Base-by-base conservation (phyloP, 305 asterid genomes). In the Withania somnifera region DNA sequence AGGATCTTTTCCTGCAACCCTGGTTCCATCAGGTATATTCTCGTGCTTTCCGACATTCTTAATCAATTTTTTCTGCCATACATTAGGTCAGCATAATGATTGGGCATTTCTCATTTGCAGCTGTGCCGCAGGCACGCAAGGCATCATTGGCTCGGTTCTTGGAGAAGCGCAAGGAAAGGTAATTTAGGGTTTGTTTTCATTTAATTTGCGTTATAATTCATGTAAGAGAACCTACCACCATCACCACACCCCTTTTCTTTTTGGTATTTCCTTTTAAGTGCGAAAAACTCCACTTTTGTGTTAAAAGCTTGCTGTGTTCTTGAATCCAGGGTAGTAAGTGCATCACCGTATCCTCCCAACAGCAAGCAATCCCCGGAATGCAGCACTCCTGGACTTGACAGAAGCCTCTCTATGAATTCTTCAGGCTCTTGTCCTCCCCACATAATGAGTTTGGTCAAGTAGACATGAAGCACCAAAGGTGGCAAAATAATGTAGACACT, bases 151-250 rank as follows among this genome's bases (percentile, higher is more conserved):
- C 94, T 83, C 93, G 97, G 56, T 94, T 94, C 82, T 82, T 94
- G 79, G 98, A 93, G 93, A 94, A 92, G 90, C 97, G 97, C 82
- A 93, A 92, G 85, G 98, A 92, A 64, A 94, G 97, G 98, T 94
- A 88, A 82, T 57, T n/a, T 63, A 11, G 51, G 3, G 66, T n/a
- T 78, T 34, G 19, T 58, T 52, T 66, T 45, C 47, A 68, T 73
- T 61, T n/a, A 13, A n/a, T 19, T 67, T 6, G 7, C 19, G 15
- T 67, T 9, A 53, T 10, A 50, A 3, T 40, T 34, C 45, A 63
- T 36, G 40, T 5, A 36, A 30, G 34, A 30, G 34, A 30, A 36
- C 40, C 40, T 4, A 5, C 40, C 40, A 36, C 40, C 40, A 36
- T 36, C 40, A 36, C 40, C 40, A 36, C 40, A 36, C 8, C 6